Evolutionary conservation across 495 filamentous ascomycete species (phyloP), one percentile per base, ranked within the genome.

Genomic region (Neurospora tetraspora): DNA sequence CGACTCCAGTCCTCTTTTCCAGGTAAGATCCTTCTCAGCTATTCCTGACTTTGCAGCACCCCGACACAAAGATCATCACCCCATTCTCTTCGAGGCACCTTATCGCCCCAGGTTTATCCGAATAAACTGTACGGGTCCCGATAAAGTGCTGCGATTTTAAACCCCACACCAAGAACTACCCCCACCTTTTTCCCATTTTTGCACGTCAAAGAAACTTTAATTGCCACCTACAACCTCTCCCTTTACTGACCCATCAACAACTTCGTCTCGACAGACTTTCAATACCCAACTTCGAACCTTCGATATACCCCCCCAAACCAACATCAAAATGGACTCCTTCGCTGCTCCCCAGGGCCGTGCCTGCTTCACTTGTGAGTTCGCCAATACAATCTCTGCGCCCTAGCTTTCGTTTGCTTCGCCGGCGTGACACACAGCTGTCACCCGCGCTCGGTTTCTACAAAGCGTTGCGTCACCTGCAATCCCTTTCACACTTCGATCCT

Each of bases 291-390:
- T 69, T 69, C 38, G 11, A 74, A 61, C 37, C 43, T 61, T 23
- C 65, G 40, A 71, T 37, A 70, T n/a, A 72, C 59, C 42, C 53
- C 61, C 34, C 43, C 39, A 70, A 40, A 72, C 40, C 39, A 71
- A 73, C 72, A 43, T 70, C 72, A 80, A 72, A 23, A 84, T 86
- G 83, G 83, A 85, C 73, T 84, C 73, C 79, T 73, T 76, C 69
- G 53, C 53, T 65, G 53, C 53, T 34, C 73, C 72, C 59, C 75
- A 78, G 68, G 73, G 78, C 27, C 81, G 83, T 70, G 75, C 81
- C 74, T 86, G 84, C 82, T 86, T 83, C 78, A 85, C 83, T 72
- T 86, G 84, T 86, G 76, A 84, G 84, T 86, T 72, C 68, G 34
- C 73, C 43, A 70, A 73, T 65, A 37, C 77, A 71, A 53, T 76